These are phyloP conservation scores for Solanum dulcamara DNA, from an alignment of 257 asterid species.

Conservation along the genomic window DNA sequence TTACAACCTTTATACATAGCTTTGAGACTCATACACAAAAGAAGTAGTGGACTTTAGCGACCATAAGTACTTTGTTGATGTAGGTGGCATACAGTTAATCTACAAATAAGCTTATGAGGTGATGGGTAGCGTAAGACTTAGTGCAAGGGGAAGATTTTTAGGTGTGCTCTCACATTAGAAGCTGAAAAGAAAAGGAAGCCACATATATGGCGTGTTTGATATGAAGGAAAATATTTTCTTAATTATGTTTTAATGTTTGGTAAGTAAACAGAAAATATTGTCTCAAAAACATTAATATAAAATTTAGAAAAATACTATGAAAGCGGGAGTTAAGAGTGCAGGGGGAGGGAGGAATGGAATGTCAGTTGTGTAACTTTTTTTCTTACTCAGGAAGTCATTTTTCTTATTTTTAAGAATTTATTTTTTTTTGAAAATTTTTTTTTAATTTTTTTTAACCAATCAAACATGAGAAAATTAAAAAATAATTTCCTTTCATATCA, in stretches of 20 bases:
- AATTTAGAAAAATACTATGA: background rate
- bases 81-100: background rate
- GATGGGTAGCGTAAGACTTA: background rate
- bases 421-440: background rate
- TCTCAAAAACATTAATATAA: background rate
- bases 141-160: background rate
- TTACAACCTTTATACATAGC: background rate
- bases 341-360: background rate
- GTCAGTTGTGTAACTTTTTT: background rate
- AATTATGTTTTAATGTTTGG: background rate
- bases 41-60: background rate
- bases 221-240: background rate
- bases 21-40: background rate
- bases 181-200: background rate
- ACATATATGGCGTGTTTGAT: background rate
- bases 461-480: background rate
- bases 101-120: background rate
- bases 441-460: background rate
- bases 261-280: background rate
- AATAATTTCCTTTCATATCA: background rate
- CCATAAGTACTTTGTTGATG: background rate
- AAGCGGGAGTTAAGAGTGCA: background rate
- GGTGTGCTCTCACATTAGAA: background rate
- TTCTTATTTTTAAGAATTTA: background rate
- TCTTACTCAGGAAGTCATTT: background rate